phyloP scores from a whole-genome alignment of 305 asterid genomes.

The Lippia alba region DNA sequence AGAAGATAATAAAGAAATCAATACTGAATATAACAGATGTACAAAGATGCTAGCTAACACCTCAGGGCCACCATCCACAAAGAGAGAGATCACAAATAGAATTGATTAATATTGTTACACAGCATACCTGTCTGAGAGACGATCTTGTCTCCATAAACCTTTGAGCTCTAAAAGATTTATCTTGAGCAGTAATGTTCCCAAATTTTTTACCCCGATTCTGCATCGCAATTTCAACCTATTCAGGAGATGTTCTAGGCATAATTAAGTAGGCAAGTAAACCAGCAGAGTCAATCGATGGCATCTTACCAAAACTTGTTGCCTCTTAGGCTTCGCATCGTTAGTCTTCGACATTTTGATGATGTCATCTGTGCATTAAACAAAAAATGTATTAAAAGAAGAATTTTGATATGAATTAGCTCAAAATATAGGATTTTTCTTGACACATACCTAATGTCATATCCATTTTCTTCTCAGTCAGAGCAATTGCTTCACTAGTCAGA shows the following conservation, averaged over 20 bases:
- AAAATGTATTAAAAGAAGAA: slow-evolving; percentile 4
- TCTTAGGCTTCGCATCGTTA: slow-evolving; percentile 50
- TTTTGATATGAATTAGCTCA: not conserved
- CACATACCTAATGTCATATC: slow-evolving; percentile 79
- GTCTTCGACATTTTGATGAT: slow-evolving; percentile 82
- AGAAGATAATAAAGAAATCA: slow-evolving; percentile 1
- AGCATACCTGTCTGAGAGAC: slow-evolving; percentile 74
- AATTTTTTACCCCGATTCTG: slow-evolving; percentile 67
- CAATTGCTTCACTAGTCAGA: slow-evolving; percentile 66
- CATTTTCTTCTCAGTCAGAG: slow-evolving; percentile 93
- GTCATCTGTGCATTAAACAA: slow-evolving; percentile 57
- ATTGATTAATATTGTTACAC: not conserved
- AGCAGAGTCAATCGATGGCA: not conserved
- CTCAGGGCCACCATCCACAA: not conserved
- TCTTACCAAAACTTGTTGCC: slow-evolving; percentile 71
- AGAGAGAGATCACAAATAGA: not conserved
- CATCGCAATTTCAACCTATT: slow-evolving; percentile 12
- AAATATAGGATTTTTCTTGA: not conserved
- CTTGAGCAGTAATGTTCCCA: slow-evolving; percentile 51
- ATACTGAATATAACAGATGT: not conserved
- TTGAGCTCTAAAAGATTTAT: slow-evolving; percentile 50
- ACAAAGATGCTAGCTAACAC: not conserved
- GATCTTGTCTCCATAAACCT: slow-evolving; percentile 69
- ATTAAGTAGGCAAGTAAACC: not conserved
- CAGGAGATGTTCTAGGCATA: not conserved